Conservation (phyloP, 495 filamentous ascomycete species). For the Xylaria nigripes region DNA sequence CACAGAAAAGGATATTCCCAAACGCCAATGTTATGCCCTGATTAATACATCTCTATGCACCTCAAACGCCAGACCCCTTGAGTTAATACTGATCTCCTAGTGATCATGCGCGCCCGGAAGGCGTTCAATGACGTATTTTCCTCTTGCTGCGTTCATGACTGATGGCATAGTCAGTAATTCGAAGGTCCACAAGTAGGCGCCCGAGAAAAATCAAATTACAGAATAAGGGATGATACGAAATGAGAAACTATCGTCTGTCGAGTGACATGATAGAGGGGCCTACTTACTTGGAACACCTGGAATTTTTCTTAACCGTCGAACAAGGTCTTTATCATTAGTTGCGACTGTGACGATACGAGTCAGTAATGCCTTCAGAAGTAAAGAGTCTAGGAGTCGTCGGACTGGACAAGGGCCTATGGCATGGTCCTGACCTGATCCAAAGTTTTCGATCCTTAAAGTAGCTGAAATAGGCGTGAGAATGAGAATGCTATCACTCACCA, state of each 20-base stretch:
- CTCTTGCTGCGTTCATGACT: slow-evolving; percentile 58
- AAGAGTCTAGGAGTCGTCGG: background rate
- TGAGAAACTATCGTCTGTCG: background rate
- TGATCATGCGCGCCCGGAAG: slow-evolving; percentile 64
- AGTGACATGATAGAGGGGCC: background rate
- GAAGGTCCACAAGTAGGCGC: slow-evolving; percentile 1
- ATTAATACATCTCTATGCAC: background rate
- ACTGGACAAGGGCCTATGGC: background rate
- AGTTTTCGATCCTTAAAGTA: background rate
- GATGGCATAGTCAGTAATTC: slow-evolving; percentile 18
- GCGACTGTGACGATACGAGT: slow-evolving; percentile 61
- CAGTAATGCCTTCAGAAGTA: slow-evolving; percentile 25
- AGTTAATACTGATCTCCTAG: background rate
- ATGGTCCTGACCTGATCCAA: background rate
- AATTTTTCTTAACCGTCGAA: slow-evolving; percentile 73
- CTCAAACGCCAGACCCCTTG: background rate
- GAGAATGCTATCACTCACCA: slow-evolving; percentile 10
- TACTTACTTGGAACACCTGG: slow-evolving; percentile 50
- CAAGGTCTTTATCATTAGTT: slow-evolving; percentile 80
- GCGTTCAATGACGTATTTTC: slow-evolving; percentile 88
- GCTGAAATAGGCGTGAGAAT: background rate
- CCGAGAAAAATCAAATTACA: background rate
- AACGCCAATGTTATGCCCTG: slow-evolving; percentile 5
- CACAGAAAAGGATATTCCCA: background rate
- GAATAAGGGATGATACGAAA: background rate